Base-by-base conservation (phyloP, 2,329 filamentous ascomycete genomes). In the Zarea fungicola region DNA sequence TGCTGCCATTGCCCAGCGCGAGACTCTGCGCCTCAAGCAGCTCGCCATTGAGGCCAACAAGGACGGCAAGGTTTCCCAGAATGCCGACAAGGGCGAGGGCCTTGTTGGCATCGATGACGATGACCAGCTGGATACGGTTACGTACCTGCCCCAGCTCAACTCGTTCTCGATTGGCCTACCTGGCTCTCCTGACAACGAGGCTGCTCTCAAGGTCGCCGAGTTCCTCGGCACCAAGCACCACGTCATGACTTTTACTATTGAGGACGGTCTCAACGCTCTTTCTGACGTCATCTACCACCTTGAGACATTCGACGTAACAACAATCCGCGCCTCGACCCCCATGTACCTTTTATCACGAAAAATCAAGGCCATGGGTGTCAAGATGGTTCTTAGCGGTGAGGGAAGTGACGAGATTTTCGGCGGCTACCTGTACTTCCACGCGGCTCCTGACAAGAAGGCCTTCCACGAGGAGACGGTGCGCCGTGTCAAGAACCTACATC, bases 351-450 rank as follows among this genome's bases (percentile, higher is more conserved):
- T 99, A 41, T 93, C 89, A 54, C 85, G 95, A 67, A 99, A 99
- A 78, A 99, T 99, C 78, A 99, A 99, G 79, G 93, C 91, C 29
- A 92, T 96, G 84, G 93, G 93, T 55, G 88, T 99, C 65, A 99
- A 99, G 82, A 99, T 99, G 93, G 93, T 99, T 50, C 80, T 99
- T 54, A 95, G 87, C 62, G 93, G 93, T 54, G 93, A 99, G 73
- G 93, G 93, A 42, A 93, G 87, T 62, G 93, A 99, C 68, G 93
- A 99, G 74, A 96, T 96, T 66, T 97, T 97, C 60, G 93, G 93
- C 55, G 93, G 93, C 46, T 99, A 99, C 71, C 83, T 99, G 18
- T 99, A 99, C 78, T 99, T 99, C 83, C 90, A 96, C 70, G 87
- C 85, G 53, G 93, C 93, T 2, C 93, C 93, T 19, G 80, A 89